These are phyloP conservation scores for Oemleria cerasiformis DNA, from an alignment of 306 rosid genomes.

Conservation along the genomic window DNA sequence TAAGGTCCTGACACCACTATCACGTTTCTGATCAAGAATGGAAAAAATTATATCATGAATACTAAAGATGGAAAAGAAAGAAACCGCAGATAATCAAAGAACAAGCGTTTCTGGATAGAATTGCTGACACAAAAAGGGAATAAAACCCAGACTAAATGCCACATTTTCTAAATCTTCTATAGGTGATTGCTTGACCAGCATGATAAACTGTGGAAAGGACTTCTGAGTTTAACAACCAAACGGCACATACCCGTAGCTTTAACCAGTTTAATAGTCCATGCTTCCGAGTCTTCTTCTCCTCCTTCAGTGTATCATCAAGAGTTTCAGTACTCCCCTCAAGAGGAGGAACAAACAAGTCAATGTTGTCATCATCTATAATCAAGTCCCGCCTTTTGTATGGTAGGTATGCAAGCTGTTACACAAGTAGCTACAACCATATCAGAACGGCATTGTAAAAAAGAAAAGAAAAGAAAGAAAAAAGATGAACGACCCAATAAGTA, in stretches of 20 bases:
- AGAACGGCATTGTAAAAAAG: background rate
- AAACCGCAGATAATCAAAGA: background rate
- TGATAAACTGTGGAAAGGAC: background rate
- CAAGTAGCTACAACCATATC: slow-evolving; percentile 13
- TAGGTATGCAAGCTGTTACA: slow-evolving; percentile 87
- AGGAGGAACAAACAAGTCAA: slow-evolving; percentile 73
- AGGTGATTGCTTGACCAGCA: background rate
- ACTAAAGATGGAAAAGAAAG: background rate
- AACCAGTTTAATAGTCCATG: slow-evolving; percentile 95
- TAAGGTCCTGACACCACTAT: slow-evolving; percentile 53
- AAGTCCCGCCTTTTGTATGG: slow-evolving; percentile 93
- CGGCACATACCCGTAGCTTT: slow-evolving; percentile 73
- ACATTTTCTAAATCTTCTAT: background rate
- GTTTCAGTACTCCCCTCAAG: slow-evolving; percentile 64
- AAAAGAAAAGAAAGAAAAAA: background rate
- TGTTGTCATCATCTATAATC: slow-evolving; percentile 80
- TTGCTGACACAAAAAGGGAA: slow-evolving; percentile 17
- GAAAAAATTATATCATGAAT: slow-evolving; percentile 8
- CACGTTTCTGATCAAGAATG: slow-evolving; percentile 76
- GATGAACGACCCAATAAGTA: background rate
- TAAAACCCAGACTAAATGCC: slow-evolving; percentile 17
- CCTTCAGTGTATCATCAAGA: slow-evolving; percentile 59
- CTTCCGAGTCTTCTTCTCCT: slow-evolving; percentile 81
- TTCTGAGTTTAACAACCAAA: slow-evolving; percentile 6
- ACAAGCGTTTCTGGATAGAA: slow-evolving; percentile 9